Evolutionary conservation across 257 asterid genomes (phyloP), one percentile per base, ranked within the genome.

Genomic region (Capsicum baccatum): DNA sequence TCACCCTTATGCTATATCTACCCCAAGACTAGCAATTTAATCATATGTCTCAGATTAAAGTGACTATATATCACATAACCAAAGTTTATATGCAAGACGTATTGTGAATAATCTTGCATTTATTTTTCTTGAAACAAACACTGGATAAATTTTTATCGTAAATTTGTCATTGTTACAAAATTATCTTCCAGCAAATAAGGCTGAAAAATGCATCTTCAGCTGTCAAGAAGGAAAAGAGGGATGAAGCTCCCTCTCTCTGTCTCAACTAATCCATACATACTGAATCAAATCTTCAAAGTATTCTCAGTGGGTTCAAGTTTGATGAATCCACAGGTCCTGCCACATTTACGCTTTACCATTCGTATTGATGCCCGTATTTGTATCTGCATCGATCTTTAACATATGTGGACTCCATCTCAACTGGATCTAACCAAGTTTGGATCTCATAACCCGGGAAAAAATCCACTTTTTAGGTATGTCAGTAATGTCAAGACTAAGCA

Each of bases 121-220:
- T 14, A 71, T 47, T n/a, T 44, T 5, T 5, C 13, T 3, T 71
- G 8, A 58, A n/a, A 21, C 58, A n/a, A 47, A 19, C 80, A 73
- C 1, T 1, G 9, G 15, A 48, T 71, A 47, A 0, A 5, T 44
- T 9, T 71, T 17, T 11, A 5, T 15, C 2, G 9, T 5, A 47
- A 47, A 47, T 71, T n/a, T 2, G 19, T 48, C 6, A 0, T 10
- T 71, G 9, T 44, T 47, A 39, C 39, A 47, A n/a, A 44, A 11
- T 37, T 1, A 7, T 69, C 54, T 68, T 68, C 55, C 21, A 15
- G 5, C 78, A 39, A 44, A 37, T 37, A 68, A 7, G 19, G 26
- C 76, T 7, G 76, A 37, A 68, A 68, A 68, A 3, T 35, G 76
- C 3, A 68, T 68, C 52, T 42, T 68, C 76, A 37, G 76, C 76